A percentile compares a stretch with the other conserved stretches of the same genome.
phyloP scores from a whole-genome alignment of 768 basidiomycete species.

The Sporobolomyces phaffii region DNA sequence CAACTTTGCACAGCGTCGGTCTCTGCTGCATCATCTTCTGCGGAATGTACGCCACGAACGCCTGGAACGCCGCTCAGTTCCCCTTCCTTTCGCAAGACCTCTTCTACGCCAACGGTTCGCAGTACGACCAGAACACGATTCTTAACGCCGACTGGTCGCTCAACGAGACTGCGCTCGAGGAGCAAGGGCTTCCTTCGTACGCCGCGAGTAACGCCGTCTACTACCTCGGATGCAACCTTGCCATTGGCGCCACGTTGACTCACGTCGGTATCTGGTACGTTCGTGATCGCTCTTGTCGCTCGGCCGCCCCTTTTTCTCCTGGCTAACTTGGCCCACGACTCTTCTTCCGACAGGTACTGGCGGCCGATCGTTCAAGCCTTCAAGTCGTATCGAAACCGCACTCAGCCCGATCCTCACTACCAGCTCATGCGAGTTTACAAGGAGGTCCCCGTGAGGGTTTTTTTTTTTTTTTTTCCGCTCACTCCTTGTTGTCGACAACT shows the following conservation, averaged over 20 bases:
- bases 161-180: slow-evolving; percentile 39
- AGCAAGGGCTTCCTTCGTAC: slow-evolving; percentile 28
- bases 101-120: slow-evolving; percentile 41
- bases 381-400: slow-evolving; percentile 31
- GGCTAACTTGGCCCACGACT: no score
- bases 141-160: slow-evolving; percentile 39
- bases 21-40: slow-evolving; percentile 41
- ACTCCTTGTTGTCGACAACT: no score
- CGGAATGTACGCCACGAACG: slow-evolving; percentile 31
- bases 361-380: slow-evolving; percentile 20
- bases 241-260: slow-evolving; percentile 43
- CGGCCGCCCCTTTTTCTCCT: neutral
- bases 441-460: neutral
- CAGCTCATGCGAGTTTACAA: slow-evolving; percentile 3
- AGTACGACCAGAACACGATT: slow-evolving; percentile 41
- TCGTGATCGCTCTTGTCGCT: neutral
- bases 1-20: neutral
- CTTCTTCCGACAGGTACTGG: slow-evolving; percentile 8
- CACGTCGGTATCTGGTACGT: slow-evolving; percentile 30
- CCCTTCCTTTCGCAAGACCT: slow-evolving; percentile 45
- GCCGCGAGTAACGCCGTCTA: slow-evolving; percentile 34
- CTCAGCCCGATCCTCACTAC: slow-evolving; percentile 28
- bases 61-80: slow-evolving; percentile 45
- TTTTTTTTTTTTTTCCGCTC: neutral
- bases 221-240: slow-evolving; percentile 38